Evolutionary conservation across 2,329 filamentous ascomycete genomes (phyloP), one percentile per base, ranked within the genome.

Genomic region (Exophiala sp.): DNA sequence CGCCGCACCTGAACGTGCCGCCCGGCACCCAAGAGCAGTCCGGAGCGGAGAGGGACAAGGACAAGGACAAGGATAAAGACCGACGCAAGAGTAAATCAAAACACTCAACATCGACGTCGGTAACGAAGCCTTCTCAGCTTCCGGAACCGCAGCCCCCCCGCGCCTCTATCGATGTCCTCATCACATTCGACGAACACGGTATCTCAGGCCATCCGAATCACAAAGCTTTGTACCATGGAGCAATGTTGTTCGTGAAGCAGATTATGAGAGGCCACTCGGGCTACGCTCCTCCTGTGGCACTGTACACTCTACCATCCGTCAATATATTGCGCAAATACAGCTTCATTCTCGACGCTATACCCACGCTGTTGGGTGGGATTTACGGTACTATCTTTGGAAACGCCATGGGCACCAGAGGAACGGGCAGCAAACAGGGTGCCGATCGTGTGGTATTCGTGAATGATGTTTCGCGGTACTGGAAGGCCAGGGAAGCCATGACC

Each of bases 161-260:
- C 29, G 70, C 78, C 0, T 75, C 70, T 45, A 88, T 95, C 64
- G 88, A 95, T 68, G 78, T 85, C 22, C 77, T 98, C 60, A 75
- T 98, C 58, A 98, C 93, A 23, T 98, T 98, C 65, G 93, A 98
- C 71, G 65, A 69, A n/a, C 58, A 70, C 42, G 93, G 93, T 52
- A 77, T 98, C 42, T 95, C 88, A 51, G 80, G 80, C 37, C 93
- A 98, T 69, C 88, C 89, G 18, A 98, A 98, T 73, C 93, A 98
- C 72, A 85, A 86, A 56, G 89, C 89, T 4, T 79, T 97, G 7
- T 89, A 89, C 71, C 78, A 86, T 66, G 93, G 91, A 50, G 87
- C 88, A 5, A 78, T 80, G 39, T 69, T 78, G 42, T 97, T 95
- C 66, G 67, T 94, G 46, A 71, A 76, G 44, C 68, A 74, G 6